Conservation (phyloP, 257 asterid species). For the Fraxinus americana region DNA sequence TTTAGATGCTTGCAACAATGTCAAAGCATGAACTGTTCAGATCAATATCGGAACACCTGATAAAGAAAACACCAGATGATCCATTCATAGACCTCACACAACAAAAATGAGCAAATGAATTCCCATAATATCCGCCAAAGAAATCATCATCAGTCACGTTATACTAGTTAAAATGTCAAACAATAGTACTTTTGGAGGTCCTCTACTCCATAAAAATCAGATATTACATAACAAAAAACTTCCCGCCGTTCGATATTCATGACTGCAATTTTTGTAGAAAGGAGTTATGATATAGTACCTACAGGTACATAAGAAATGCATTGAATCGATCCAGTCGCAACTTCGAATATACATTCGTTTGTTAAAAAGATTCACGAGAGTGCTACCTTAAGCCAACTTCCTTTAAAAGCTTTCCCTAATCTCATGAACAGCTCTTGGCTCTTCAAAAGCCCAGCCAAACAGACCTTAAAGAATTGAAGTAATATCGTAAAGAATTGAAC, state of each 20-base stretch:
- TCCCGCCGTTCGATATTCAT: background rate
- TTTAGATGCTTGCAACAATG: slow-evolving; percentile 24
- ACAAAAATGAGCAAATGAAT: slow-evolving; percentile 2
- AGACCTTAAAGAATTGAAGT: background rate
- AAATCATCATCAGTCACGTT: background rate
- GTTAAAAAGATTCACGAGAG: too few species aligned
- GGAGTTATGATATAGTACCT: background rate
- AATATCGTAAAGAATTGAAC: too few species aligned
- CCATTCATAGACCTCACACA: background rate
- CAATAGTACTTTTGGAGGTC: background rate
- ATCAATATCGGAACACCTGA: slow-evolving; percentile 31
- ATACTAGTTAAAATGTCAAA: background rate
- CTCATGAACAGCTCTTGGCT: too few species aligned
- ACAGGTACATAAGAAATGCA: too few species aligned
- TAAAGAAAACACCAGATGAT: slow-evolving; percentile 8
- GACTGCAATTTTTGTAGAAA: background rate
- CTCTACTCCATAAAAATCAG: background rate
- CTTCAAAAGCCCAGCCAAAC: too few species aligned
- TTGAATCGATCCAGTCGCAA: too few species aligned
- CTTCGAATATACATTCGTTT: too few species aligned
- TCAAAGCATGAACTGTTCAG: slow-evolving; percentile 35
- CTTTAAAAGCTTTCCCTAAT: too few species aligned
- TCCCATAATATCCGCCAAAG: background rate
- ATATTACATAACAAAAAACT: background rate
- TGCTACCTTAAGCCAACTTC: too few species aligned